Percentiles rank a stretch among this genome's conserved stretches.
Conservation (phyloP, 2,329 filamentous ascomycete genomes). For the Thermoascus crustaceus region DNA sequence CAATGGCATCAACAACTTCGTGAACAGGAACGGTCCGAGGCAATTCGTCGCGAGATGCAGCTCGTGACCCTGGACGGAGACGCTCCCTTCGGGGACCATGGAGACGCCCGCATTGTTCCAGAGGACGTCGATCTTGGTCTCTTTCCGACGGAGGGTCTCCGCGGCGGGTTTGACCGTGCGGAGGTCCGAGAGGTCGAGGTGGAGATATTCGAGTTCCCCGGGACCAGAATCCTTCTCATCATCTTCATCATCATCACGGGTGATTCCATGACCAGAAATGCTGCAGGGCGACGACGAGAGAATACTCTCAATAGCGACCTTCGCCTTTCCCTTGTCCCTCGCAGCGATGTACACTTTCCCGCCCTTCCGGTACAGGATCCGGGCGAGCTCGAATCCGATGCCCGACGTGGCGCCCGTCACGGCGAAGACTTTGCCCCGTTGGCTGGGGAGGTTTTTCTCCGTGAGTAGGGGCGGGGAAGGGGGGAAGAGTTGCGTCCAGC, state of each 20-base stretch:
- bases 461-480: conserved; percentile 15
- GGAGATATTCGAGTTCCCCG: neutral
- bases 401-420: conserved; percentile 19
- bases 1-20: conserved; percentile 28
- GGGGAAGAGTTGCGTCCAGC: conserved; percentile 11
- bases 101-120: conserved; percentile 35
- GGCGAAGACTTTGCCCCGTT: conserved; percentile 18
- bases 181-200: neutral
- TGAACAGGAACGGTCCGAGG: conserved; percentile 35
- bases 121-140: conserved; percentile 33
- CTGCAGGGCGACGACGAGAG: no score
- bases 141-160: conserved; percentile 25
- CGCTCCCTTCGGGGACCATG: conserved; percentile 25
- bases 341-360: conserved; percentile 20
- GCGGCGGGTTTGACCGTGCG: conserved; percentile 11
- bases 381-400: conserved; percentile 16
- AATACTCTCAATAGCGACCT: conserved; percentile 26
- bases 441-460: conserved; percentile 13
- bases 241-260: no score
- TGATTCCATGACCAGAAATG: no score
- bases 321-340: conserved; percentile 20
- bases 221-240: neutral
- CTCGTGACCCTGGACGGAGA: conserved; percentile 26
- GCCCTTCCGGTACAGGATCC: conserved; percentile 15
- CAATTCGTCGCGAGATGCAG: conserved; percentile 34